A percentile compares a stretch with the other conserved stretches of the same genome.
Conservation (phyloP, 139 green algal genomes). For the Chlamydomonas sp. region DNA sequence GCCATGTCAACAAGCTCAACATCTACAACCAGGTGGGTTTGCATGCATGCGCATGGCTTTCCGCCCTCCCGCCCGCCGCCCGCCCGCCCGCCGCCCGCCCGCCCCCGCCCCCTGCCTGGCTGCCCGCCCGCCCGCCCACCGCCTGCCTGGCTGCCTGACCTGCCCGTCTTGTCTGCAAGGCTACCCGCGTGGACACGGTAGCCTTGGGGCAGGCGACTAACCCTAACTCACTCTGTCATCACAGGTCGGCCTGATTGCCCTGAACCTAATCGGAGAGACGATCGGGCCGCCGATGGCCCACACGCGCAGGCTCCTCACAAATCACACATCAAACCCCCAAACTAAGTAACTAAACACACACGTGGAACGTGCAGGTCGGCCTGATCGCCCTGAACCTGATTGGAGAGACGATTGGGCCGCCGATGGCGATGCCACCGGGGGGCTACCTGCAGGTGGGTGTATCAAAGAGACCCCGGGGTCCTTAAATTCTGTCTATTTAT, state of each 20-base stretch:
- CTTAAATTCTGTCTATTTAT: no score
- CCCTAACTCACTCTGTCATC: neutral
- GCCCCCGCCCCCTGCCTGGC: no score
- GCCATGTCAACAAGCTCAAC: conserved; percentile 87
- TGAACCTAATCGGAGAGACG: conserved; percentile 74
- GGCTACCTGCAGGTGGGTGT: conserved; percentile 39
- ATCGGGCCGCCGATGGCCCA: conserved; percentile 14
- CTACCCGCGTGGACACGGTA: no score
- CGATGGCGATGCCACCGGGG: conserved; percentile 6
- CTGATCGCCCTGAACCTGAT: conserved; percentile 83
- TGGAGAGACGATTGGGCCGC: conserved; percentile 43
- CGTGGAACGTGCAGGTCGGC: conserved; percentile 52
- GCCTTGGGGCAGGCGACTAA: no score
- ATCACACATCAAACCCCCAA: no score
- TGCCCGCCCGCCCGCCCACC: neutral
- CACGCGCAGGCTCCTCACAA: no score
- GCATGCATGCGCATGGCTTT: neutral
- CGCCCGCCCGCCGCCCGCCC: no score
- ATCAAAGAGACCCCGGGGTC: no score
- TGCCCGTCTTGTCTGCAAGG: no score
- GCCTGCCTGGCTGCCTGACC: neutral
- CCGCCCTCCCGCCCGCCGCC: neutral
- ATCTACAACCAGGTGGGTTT: conserved; percentile 73
- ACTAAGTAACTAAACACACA: conserved; percentile 8
- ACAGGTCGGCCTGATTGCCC: conserved; percentile 76